phyloP scores from a whole-genome alignment of 257 asterid species.

The Solanum chaucha region DNA sequence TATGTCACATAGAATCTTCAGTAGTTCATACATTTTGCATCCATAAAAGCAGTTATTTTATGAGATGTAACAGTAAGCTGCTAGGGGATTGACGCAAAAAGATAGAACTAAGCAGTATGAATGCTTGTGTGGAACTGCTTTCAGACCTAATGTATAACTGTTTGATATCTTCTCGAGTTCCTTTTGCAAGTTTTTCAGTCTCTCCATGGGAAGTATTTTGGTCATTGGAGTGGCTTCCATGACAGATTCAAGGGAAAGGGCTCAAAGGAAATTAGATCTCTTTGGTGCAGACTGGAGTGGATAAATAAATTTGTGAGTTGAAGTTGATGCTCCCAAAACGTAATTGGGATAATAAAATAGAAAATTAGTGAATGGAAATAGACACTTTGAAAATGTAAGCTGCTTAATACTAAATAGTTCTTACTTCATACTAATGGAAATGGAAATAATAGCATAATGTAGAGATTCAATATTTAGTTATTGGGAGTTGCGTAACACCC shows the following conservation, averaged over 20 bases:
- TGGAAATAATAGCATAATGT: too few relatives aligned
- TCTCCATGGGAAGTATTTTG: neutral
- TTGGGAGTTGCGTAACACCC: too few relatives aligned
- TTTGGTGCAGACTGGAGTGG: neutral
- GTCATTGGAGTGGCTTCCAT: neutral
- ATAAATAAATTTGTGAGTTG: neutral
- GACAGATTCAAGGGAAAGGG: neutral
- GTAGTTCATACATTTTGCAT: neutral
- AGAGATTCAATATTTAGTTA: too few relatives aligned
- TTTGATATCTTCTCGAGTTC: neutral
- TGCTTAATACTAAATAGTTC: too few relatives aligned
- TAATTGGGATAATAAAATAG: neutral
- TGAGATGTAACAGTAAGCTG: neutral
- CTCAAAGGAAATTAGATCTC: neutral
- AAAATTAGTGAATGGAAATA: neutral
- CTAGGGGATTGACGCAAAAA: neutral
- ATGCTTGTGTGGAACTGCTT: neutral
- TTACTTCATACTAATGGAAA: too few relatives aligned
- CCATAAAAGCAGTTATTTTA: neutral
- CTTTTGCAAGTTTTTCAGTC: neutral
- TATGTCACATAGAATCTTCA: neutral
- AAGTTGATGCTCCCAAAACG: neutral
- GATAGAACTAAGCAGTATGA: neutral
- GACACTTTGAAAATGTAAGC: neutral
- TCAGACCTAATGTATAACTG: neutral